Evolutionary conservation across 345 rosid genomes (phyloP).

Genomic region (Hevea brasiliensis): DNA sequence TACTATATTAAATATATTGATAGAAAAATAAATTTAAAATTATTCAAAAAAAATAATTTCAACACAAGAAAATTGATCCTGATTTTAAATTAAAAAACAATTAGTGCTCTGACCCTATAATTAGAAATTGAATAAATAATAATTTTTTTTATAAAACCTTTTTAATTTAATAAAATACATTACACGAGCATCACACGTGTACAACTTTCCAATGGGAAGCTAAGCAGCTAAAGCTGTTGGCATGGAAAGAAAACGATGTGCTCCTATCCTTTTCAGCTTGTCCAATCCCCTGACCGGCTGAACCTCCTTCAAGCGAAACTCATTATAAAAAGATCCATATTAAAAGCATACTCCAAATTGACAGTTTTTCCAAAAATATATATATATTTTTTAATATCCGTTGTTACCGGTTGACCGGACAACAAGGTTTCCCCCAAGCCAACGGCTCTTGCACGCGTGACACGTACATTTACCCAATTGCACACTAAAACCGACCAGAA

Average conservation of each 20-base stretch:
- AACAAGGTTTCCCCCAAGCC: background rate
- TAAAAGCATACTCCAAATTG: slow-evolving; percentile 23
- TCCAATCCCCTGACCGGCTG: slow-evolving; percentile 23
- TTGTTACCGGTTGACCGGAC: slow-evolving; percentile 23
- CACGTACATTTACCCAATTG: slow-evolving; percentile 31
- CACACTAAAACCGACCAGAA: slow-evolving; percentile 31
- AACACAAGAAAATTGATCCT: too few species aligned
- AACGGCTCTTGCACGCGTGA: slow-evolving; percentile 25
- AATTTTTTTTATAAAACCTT: too few species aligned
- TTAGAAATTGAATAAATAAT: too few species aligned
- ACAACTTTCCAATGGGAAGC: too few species aligned
- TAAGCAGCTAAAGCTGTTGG: slow-evolving; percentile 5
- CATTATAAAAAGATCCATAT: slow-evolving; percentile 18
- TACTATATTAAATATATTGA: too few species aligned
- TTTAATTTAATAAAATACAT: too few species aligned
- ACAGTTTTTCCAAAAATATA: slow-evolving; percentile 17
- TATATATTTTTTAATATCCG: background rate
- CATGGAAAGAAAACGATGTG: slow-evolving; percentile 21
- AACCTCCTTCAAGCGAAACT: slow-evolving; percentile 17
- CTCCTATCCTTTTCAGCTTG: slow-evolving; percentile 25
- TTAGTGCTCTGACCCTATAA: too few species aligned
- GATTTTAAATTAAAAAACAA: too few species aligned
- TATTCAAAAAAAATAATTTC: too few species aligned
- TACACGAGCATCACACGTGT: too few species aligned
- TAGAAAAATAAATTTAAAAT: too few species aligned